Base-by-base conservation (phyloP, 1,284 basidiomycete species). In the Sparassis latifolia region DNA sequence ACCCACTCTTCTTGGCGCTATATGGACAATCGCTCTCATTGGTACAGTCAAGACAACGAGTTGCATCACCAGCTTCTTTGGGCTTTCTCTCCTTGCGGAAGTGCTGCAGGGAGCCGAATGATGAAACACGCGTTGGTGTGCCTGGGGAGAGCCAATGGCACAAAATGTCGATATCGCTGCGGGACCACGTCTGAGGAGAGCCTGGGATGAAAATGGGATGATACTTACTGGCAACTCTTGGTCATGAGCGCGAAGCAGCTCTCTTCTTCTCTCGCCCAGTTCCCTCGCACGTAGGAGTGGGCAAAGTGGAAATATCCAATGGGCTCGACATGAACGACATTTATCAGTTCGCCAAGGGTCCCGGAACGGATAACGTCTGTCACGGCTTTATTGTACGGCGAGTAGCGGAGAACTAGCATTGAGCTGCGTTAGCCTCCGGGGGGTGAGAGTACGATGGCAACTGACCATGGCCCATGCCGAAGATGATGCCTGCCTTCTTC, bases 201-300 rank as follows among this genome's bases (percentile, higher is more conserved):
- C 27, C 38, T 12, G 44, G 33, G 46, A 41, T 28, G 48, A 45
- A 10, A 39, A n/a, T 45, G 9, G 35, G 43, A 5, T 44, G 20
- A 35, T n/a, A 60, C 72, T 42, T 59, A 90, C 89, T 94, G 90
- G 78, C 86, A 93, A 58, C 83, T 84, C 72, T 94, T 94, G 9
- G 89, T 85, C 84, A 94, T 84, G 44, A 94, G 76, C 7, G 86
- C 81, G 64, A 93, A 93, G 27, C 82, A 84, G 55, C 86, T 85
- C 6, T 77, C 71, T 2, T 71, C 67, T 64, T 93, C 87, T 41
- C 73, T 80, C 5, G 71, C 67, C 91, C 90, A 94, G 62, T 85
- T 84, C 5, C 90, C 90, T 38, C 90, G 79, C 37, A 93, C 88
- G 59, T 80, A 92, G 0, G 87, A 89, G 66, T 93, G 90, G 2